Evolutionary conservation across 2,329 filamentous ascomycete genomes (phyloP).

Genomic region (Sarocladium kiliense): DNA sequence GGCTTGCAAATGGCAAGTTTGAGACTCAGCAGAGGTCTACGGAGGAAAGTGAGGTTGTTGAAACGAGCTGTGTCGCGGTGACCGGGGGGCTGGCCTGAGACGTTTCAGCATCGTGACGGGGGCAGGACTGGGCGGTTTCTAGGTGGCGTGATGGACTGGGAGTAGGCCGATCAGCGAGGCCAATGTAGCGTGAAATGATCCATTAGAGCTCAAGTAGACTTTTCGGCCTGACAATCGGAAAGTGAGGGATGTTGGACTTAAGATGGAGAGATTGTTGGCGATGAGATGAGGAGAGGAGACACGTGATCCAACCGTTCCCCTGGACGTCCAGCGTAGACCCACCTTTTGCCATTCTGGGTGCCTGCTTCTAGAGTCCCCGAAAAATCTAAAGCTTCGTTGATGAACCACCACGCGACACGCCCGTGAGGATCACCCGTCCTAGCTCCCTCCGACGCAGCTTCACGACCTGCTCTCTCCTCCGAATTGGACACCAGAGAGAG

Average conservation of each 20-base stretch:
- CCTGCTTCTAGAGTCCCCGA: slow-evolving; percentile 1
- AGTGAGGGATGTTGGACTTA: too few relatives aligned
- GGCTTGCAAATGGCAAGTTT: slow-evolving; percentile 10
- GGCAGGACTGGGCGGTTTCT: not conserved
- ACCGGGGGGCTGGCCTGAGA: slow-evolving; percentile 4
- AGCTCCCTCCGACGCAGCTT: not conserved
- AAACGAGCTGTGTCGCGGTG: slow-evolving; percentile 4
- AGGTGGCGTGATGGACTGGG: not conserved
- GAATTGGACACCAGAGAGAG: slow-evolving; percentile 15
- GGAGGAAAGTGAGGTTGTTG: slow-evolving; percentile 5
- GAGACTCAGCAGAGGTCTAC: not conserved
- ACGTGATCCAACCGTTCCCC: slow-evolving; percentile 1
- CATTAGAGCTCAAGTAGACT: not conserved
- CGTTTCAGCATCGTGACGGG: slow-evolving; percentile 8
- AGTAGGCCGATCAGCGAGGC: not conserved
- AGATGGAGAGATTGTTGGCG: too few relatives aligned
- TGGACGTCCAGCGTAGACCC: not conserved
- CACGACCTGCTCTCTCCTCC: not conserved
- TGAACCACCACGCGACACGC: slow-evolving; percentile 8
- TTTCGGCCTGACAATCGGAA: too few relatives aligned
- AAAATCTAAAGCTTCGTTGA: slow-evolving; percentile 8
- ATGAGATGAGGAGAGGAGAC: too few relatives aligned
- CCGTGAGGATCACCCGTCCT: not conserved
- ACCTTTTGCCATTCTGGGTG: slow-evolving; percentile 3
- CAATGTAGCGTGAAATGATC: not conserved